Conservation (phyloP, 345 rosid genomes). For the Corchorus capsularis region DNA sequence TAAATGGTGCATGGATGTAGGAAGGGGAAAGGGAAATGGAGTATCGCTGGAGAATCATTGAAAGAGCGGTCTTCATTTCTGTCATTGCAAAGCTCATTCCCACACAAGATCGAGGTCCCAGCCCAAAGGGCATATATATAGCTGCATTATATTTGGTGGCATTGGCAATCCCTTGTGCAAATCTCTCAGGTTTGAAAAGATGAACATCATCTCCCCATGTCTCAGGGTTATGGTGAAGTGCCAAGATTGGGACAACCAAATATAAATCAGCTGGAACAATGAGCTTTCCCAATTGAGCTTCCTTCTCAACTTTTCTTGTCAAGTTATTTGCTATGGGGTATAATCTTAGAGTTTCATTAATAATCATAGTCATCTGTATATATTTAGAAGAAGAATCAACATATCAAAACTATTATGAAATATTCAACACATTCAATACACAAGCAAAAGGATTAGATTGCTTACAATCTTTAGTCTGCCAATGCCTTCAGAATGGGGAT, state of each 20-base stretch:
- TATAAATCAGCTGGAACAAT: slow-evolving; percentile 31
- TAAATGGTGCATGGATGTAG: neutral
- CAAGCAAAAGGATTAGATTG: neutral
- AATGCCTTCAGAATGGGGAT: slow-evolving; percentile 31
- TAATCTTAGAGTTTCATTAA: slow-evolving; percentile 31
- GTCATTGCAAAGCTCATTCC: slow-evolving; percentile 36
- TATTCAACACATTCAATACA: neutral
- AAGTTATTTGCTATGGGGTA: slow-evolving; percentile 29
- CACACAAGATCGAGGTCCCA: slow-evolving; percentile 42
- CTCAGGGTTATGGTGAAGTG: slow-evolving; percentile 35
- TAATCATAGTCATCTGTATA: slow-evolving; percentile 31
- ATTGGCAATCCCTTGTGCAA: slow-evolving; percentile 29
- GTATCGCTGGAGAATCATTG: slow-evolving; percentile 50
- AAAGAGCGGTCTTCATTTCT: slow-evolving; percentile 42
- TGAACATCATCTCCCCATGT: slow-evolving; percentile 45
- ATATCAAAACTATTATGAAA: neutral
- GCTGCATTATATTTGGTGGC: slow-evolving; percentile 38
- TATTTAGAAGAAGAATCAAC: neutral
- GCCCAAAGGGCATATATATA: slow-evolving; percentile 38
- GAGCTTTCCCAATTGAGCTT: slow-evolving; percentile 33
- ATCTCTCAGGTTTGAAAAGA: slow-evolving; percentile 46
- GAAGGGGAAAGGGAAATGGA: neutral
- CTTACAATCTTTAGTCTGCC: slow-evolving; percentile 41
- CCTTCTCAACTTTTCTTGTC: slow-evolving; percentile 19
- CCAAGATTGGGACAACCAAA: slow-evolving; percentile 13